Conservation (phyloP, 371 early-diverging fungal genomes). For the Dichotomocladium elegans region DNA sequence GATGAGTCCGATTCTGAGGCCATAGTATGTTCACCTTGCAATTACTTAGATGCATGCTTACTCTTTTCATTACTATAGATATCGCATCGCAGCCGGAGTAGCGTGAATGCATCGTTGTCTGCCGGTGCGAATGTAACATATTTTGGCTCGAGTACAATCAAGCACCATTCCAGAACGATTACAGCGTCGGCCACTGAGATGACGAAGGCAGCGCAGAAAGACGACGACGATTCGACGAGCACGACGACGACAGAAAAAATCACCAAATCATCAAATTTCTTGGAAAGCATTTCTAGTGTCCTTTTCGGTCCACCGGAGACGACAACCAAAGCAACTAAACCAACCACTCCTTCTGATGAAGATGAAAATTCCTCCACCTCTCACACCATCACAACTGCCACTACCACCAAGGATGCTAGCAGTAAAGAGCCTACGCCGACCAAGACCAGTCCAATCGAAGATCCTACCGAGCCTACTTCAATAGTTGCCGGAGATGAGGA, state of each 20-base stretch:
- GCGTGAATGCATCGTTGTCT: not conserved
- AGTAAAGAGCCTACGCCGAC: too few relatives aligned
- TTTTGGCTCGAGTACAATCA: not conserved
- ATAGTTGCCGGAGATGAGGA: too few relatives aligned
- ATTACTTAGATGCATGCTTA: not conserved
- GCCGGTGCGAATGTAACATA: not conserved
- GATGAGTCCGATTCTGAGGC: not conserved
- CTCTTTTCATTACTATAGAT: conserved; percentile 1
- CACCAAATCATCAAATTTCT: conserved; percentile 7
- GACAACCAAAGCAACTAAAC: not conserved
- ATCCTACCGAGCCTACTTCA: too few relatives aligned
- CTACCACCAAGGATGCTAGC: too few relatives aligned
- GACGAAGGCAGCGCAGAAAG: not conserved
- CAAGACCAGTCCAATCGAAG: too few relatives aligned
- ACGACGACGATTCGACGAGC: not conserved
- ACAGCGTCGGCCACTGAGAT: conserved; percentile 1
- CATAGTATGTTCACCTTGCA: too few relatives aligned
- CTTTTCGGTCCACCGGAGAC: not conserved
- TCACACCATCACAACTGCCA: too few relatives aligned
- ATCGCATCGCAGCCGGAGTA: not conserved
- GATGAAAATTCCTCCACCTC: too few relatives aligned
- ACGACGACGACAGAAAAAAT: not conserved
- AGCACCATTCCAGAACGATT: not conserved
- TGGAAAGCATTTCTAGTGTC: conserved; percentile 6
- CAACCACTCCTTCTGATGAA: not conserved